Percentiles rank a stretch among this genome's conserved stretches.
These are phyloP conservation scores for Apophysomyces trapeziformis DNA, from an alignment of 371 early-diverging fungal genomes.

Conservation along the genomic window DNA sequence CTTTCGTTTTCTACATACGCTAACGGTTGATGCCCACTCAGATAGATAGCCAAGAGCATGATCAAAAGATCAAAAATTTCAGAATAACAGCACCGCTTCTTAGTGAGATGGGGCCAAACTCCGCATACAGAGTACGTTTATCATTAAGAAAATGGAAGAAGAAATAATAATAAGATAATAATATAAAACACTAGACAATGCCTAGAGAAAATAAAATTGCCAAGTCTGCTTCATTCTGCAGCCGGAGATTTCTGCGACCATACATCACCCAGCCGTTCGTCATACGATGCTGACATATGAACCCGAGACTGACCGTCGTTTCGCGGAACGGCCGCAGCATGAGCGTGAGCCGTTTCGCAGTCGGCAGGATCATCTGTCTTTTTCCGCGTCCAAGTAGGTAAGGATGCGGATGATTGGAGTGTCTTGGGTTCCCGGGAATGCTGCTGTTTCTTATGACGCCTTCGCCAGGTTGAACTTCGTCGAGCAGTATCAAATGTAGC, in stretches of 20 bases:
- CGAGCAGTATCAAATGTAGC: slow-evolving; percentile 8
- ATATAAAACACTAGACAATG: neutral
- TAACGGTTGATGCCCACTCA: no score
- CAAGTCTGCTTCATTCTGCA: neutral
- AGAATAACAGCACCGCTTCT: no score
- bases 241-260: slow-evolving; percentile 3
- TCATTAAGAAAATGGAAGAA: no score
- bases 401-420: slow-evolving; percentile 49
- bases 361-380: slow-evolving; percentile 16
- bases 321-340: slow-evolving; percentile 25
- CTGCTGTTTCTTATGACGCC: slow-evolving; percentile 27
- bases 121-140: no score
- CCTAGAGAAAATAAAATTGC: neutral
- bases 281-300: slow-evolving; percentile 46
- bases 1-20: no score
- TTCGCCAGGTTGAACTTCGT: slow-evolving; percentile 6
- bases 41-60: no score
- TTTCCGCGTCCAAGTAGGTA: slow-evolving; percentile 42
- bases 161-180: neutral
- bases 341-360: slow-evolving; percentile 19
- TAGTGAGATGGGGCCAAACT: no score
- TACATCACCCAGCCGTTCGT: slow-evolving; percentile 34
- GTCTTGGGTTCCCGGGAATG: slow-evolving; percentile 21
- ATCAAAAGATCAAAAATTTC: no score
- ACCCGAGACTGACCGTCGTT: slow-evolving; percentile 20